Conservation (phyloP, 306 rosid species). For the Pyrus communis region DNA sequence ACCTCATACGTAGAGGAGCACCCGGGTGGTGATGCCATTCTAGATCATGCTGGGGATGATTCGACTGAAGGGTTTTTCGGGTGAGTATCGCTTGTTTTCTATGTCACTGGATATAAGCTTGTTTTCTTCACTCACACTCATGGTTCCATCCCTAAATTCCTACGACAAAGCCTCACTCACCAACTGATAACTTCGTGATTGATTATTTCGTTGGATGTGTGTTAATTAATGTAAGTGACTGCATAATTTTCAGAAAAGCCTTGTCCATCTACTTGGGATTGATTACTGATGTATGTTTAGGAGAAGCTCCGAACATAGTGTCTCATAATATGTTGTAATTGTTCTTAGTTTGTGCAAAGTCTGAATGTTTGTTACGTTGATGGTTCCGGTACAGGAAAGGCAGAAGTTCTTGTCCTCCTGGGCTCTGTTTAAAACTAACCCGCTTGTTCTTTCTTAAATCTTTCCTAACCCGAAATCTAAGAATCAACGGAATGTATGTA, state of each 20-base stretch:
- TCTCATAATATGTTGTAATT: too few species aligned
- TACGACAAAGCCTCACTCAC: neutral
- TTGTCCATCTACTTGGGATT: neutral
- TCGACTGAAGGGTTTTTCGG: constrained; percentile 80
- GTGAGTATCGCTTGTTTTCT: constrained; percentile 28
- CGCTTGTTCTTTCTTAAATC: neutral
- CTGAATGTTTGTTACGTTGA: neutral
- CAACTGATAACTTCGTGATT: neutral
- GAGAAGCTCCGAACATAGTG: neutral
- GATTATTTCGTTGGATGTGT: neutral
- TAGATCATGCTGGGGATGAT: constrained; percentile 84
- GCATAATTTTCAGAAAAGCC: neutral
- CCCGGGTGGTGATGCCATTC: constrained; percentile 98
- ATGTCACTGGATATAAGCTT: neutral
- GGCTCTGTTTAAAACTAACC: neutral
- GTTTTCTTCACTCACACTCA: neutral
- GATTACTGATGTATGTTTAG: neutral
- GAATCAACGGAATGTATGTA: neutral
- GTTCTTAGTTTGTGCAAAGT: neutral
- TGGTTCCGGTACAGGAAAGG: neutral
- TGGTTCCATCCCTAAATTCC: neutral
- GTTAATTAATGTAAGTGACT: neutral
- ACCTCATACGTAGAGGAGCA: constrained; percentile 93
- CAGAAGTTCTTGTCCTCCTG: neutral
- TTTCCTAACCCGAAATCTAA: neutral